A percentile compares a stretch with the other conserved stretches of the same genome.
Conservation (phyloP, 495 filamentous ascomycete species). For the Apodospora peruviana region DNA sequence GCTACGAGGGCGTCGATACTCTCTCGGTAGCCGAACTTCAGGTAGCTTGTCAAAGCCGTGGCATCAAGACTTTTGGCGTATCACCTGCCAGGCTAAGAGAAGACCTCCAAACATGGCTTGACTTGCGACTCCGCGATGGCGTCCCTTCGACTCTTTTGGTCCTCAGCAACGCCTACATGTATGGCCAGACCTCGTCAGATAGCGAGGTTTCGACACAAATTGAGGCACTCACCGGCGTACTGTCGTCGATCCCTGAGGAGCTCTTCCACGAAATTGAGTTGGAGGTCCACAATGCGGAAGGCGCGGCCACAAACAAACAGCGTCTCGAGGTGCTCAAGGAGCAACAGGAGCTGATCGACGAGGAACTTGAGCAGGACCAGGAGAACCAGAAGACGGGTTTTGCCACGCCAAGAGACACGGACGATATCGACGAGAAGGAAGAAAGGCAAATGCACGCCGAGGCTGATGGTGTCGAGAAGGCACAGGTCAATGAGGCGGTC, state of each 20-base stretch:
- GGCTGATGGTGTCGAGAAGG: conserved; percentile 31
- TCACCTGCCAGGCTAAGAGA: conserved; percentile 82
- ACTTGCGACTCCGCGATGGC: conserved; percentile 85
- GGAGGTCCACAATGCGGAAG: conserved; percentile 94
- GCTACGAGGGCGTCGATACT: conserved; percentile 87
- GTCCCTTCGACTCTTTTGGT: conserved; percentile 94
- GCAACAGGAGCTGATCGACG: conserved; percentile 95
- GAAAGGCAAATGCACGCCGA: conserved; percentile 37
- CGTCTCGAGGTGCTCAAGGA: conserved; percentile 98
- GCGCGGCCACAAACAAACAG: conserved; percentile 97
- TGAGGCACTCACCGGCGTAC: conserved; percentile 84
- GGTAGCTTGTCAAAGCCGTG: conserved; percentile 81
- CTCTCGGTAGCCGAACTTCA: conserved; percentile 92
- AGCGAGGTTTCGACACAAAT: conserved; percentile 84
- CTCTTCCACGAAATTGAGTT: conserved; percentile 99
- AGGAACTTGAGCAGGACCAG: conserved; percentile 88
- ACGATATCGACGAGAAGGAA: conserved; percentile 69
- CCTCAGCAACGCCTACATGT: conserved; percentile 95
- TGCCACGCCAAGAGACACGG: conserved; percentile 77
- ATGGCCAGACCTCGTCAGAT: conserved; percentile 69
- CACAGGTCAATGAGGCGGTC: conserved; percentile 36
- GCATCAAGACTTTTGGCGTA: conserved; percentile 86
- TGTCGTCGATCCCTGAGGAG: conserved; percentile 94
- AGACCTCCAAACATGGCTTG: conserved; percentile 90
- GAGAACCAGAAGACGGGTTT: conserved; percentile 60